phyloP scores from a whole-genome alignment of 148 eudicot species.

The Vaccinium myrtillus region DNA sequence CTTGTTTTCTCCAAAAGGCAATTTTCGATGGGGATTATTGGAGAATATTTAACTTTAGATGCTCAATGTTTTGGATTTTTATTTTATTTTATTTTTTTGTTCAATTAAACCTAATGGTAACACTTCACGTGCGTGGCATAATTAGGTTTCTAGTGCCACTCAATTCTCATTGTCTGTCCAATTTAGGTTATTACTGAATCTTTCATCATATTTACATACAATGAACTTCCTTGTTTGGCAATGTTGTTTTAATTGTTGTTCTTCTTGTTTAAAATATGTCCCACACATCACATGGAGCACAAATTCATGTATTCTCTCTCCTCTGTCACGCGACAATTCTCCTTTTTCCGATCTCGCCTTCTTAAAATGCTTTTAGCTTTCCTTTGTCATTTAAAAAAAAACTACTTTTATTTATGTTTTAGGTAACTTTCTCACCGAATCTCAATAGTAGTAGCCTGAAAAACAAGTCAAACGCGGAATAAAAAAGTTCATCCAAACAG shows the following conservation, averaged over 20 bases:
- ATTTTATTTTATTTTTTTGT: not conserved
- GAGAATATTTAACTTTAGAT: conserved; percentile 9
- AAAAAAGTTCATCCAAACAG: not conserved
- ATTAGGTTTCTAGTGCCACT: not conserved
- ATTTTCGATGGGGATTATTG: not conserved
- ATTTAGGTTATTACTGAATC: not conserved
- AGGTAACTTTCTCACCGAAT: not conserved
- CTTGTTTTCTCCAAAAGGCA: conserved; percentile 6
- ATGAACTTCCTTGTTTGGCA: conserved; percentile 9
- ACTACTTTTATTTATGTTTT: no score
- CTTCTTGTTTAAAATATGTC: not conserved
- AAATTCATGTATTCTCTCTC: not conserved
- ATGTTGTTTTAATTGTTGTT: not conserved
- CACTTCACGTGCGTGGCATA: conserved; percentile 18
- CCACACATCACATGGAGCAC: conserved; percentile 24
- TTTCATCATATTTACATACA: conserved; percentile 3
- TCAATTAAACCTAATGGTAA: not conserved
- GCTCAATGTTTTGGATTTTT: not conserved
- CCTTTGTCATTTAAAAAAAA: not conserved
- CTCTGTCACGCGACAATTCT: not conserved
- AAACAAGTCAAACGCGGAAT: not conserved
- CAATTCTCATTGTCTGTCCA: conserved; percentile 21
- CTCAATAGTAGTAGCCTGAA: not conserved
- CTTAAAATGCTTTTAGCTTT: not conserved
- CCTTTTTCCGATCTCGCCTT: not conserved